A percentile compares a stretch with the other conserved stretches of the same genome.
Evolutionary conservation across 192 early-diverging fungal genomes (phyloP).

Genomic region (Podila epicladia): DNA sequence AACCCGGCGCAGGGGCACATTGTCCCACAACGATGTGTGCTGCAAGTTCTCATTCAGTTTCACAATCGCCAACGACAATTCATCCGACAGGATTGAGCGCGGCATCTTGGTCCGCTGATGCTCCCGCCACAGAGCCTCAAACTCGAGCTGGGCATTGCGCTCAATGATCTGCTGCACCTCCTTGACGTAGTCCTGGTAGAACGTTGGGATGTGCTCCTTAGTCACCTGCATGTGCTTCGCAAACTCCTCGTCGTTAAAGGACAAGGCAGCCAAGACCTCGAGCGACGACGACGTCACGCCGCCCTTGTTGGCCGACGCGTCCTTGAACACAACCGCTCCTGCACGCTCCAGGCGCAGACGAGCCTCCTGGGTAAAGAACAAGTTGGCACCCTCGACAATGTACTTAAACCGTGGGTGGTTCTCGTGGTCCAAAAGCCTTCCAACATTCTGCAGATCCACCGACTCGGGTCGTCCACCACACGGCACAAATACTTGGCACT

Average conservation of each 20-base stretch:
- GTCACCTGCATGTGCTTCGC: constrained; percentile 91
- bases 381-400: constrained; percentile 98
- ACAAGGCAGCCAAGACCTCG: constrained; percentile 95
- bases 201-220: constrained; percentile 76
- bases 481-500: constrained; percentile 93
- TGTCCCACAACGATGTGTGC: constrained; percentile 92
- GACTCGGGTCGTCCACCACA: constrained; percentile 98
- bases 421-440: constrained; percentile 77
- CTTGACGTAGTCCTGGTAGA: constrained; percentile 94
- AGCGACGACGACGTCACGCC: constrained; percentile 98
- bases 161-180: constrained; percentile 94
- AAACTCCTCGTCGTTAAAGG: constrained; percentile 93
- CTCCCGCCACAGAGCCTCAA: constrained; percentile 96
- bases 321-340: constrained; percentile 95
- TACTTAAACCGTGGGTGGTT: constrained; percentile 96
- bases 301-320: constrained; percentile 99
- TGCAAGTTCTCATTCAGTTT: constrained; percentile 93
- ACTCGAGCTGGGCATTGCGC: constrained; percentile 93
- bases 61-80: constrained; percentile 91
- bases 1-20: constrained; percentile 80
- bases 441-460: constrained; percentile 92
- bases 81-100: constrained; percentile 88
- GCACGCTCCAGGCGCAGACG: constrained; percentile 95
- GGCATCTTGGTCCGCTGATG: constrained; percentile 79
- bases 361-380: constrained; percentile 99